Evolutionary conservation across 306 rosid species (phyloP), one percentile per base, ranked within the genome.

Genomic region (Prunus padus): DNA sequence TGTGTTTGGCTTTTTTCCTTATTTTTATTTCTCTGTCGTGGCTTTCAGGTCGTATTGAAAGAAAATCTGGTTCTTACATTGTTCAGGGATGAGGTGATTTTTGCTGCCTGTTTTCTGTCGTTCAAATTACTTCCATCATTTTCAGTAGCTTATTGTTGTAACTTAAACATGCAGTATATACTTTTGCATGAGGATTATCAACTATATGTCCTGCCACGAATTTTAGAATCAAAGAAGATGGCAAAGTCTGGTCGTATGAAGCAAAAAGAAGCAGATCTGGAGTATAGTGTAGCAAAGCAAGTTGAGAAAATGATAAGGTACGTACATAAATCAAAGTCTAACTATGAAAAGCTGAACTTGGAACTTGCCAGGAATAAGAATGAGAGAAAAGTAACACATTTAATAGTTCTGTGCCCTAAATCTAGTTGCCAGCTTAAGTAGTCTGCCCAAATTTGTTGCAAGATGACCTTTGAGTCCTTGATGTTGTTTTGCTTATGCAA

Each of bases 251-350:
- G 97, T 64, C 97, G 99, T 63, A 81, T 97, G 19, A 95, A 92
- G 87, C 97, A 92, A 86, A 95, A 95, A 76, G 99, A 95, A 84
- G 97, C 97, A 0, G 99, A 90, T 90, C 82, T 95, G 86, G 99
- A 95, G 82, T 95, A 95, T 81, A 95, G 93, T 82, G 91, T 95
- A 73, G 97, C 97, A 51, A 95, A 95, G 87, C 99, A 95, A 89
- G 99, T 95, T 79, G 97, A 95, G 90, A 95, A 89, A 89, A 95
- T 95, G 99, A 89, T 95, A 79, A 90, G 97, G 97, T 95, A 86
- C 42, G 46, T 62, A 85, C 71, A 69, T 51, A 71, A 28, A 7
- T 15, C 61, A 23, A 16, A 63, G 57, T 28, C 14, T 25, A 31
- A 31, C 50, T 37, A 61, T 37, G 30, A 60, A 61, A 65, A 22